Conservation (phyloP, 2,329 filamentous ascomycete genomes). For the Phialophora verrucosa region DNA sequence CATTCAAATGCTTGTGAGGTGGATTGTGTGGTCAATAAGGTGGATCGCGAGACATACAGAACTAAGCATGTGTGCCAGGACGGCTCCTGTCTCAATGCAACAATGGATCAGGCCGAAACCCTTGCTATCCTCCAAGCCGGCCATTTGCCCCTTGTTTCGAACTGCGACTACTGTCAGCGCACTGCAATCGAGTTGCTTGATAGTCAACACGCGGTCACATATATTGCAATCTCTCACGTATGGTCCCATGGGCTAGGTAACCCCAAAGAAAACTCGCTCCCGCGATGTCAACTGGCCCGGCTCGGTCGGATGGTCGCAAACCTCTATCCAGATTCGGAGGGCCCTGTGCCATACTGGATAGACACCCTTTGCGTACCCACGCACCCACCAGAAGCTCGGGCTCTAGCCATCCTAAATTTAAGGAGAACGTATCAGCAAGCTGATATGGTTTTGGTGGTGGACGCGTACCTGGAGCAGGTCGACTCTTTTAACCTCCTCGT, state of each 20-base stretch:
- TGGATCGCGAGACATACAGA: slow-evolving; percentile 1
- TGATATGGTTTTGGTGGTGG: neutral
- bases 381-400: neutral
- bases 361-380: slow-evolving; percentile 9
- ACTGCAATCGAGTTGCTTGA: neutral
- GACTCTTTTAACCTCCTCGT: neutral
- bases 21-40: slow-evolving; percentile 4
- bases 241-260: slow-evolving; percentile 14
- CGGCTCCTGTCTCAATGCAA: neutral
- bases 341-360: slow-evolving; percentile 2
- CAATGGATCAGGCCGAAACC: neutral
- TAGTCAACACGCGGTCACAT: neutral
- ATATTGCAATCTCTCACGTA: slow-evolving; percentile 11
- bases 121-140: neutral
- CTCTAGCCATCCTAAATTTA: neutral
- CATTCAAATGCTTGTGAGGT: neutral
- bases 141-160: neutral
- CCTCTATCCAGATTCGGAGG: neutral
- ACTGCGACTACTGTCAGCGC: neutral
- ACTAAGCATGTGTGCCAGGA: slow-evolving; percentile 2
- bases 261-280: neutral
- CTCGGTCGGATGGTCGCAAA: neutral
- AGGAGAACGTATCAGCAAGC: slow-evolving; percentile 4
- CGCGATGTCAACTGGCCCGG: neutral
- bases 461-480: neutral